Base-by-base conservation (phyloP, 2,329 filamentous ascomycete genomes). In the Bipolaris sorokiniana region DNA sequence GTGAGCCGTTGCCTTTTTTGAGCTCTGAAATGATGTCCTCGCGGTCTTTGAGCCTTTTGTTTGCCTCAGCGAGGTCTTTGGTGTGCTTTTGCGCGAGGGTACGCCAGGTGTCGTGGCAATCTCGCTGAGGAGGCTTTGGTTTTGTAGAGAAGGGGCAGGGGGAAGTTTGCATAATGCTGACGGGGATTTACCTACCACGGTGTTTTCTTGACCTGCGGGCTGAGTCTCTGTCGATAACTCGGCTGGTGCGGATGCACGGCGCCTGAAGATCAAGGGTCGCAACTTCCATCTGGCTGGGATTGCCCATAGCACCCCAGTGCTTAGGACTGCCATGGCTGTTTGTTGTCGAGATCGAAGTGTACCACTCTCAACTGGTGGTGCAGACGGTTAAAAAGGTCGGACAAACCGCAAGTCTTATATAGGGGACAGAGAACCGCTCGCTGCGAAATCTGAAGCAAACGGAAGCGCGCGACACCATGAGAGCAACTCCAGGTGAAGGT, bases 231-330 rank as follows among this genome's bases (percentile, higher is more conserved):
- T 10, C 3, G 16, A n/a, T 20, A 33, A 23, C 23, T 44, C 51
- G 38, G 33, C 49, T 1, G 56, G 54, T 5, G 56, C 56, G 5
- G 59, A 62, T n/a, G 34, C 51, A 50, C 58, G 59, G 26, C 54
- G 54, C 13, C 37, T 34, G 3, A 62, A 44, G 23, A 53, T 41
- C 5, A 48, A 16, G 4, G 51, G 31, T 13, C 38, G 51, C 10
- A 51, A 34, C 20, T 55, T 60, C 10, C 47, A 40, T 10, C 31
- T 44, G n/a, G 38, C 38, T 22, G 16, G 28, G 9, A 28, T 10
- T 2, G 1, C 7, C 5, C 7, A 28, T 28, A 9, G 6, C 3
- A 28, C 9, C 9, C 9, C 26, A 28, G 7, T 28, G 9, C 9
- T 10, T 28, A 2, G 26, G 26, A 2, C 9, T 28, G 7, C 16